A percentile compares a stretch with the other conserved stretches of the same genome.
These are phyloP conservation scores for Allomyces javanicus DNA, from an alignment of 192 early-diverging fungal genomes.

Conservation along the genomic window DNA sequence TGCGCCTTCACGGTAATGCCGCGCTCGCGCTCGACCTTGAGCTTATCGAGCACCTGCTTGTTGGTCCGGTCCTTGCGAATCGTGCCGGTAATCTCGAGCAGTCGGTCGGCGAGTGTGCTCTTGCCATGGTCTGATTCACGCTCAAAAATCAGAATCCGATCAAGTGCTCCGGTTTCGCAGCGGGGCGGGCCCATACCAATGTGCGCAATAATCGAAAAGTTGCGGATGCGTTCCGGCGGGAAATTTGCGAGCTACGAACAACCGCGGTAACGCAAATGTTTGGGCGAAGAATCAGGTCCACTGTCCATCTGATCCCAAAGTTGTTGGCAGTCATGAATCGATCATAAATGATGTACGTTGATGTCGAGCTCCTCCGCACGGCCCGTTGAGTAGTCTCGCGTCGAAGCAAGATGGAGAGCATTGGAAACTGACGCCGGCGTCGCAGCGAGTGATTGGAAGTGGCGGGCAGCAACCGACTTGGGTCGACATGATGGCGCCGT, in stretches of 20 bases:
- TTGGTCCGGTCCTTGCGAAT: conserved; percentile 48
- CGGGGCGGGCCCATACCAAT: conserved; percentile 25
- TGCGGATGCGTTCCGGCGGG: conserved; percentile 65
- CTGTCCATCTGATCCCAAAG: too few relatives aligned
- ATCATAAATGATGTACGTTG: too few relatives aligned
- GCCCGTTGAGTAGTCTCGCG: too few relatives aligned
- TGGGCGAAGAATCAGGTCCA: too few relatives aligned
- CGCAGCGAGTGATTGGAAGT: too few relatives aligned
- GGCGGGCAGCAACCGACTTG: too few relatives aligned
- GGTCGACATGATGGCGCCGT: too few relatives aligned
- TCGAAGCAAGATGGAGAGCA: too few relatives aligned
- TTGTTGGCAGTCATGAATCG: too few relatives aligned
- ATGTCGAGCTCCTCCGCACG: too few relatives aligned
- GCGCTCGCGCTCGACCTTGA: conserved; percentile 84
- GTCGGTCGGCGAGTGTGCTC: conserved; percentile 75
- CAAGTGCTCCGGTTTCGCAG: not conserved
- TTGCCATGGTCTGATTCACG: conserved; percentile 55
- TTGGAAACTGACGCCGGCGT: too few relatives aligned
- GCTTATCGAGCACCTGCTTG: conserved; percentile 87
- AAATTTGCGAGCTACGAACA: conserved; percentile 16
- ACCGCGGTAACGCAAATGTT: too few relatives aligned
- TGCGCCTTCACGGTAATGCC: conserved; percentile 98
- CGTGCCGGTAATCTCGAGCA: conserved; percentile 78
- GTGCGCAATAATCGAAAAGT: conserved; percentile 80
- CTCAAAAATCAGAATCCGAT: not conserved